Evolutionary conservation across 2,329 filamentous ascomycete genomes (phyloP).

Genomic region (Cladosporium sp.): DNA sequence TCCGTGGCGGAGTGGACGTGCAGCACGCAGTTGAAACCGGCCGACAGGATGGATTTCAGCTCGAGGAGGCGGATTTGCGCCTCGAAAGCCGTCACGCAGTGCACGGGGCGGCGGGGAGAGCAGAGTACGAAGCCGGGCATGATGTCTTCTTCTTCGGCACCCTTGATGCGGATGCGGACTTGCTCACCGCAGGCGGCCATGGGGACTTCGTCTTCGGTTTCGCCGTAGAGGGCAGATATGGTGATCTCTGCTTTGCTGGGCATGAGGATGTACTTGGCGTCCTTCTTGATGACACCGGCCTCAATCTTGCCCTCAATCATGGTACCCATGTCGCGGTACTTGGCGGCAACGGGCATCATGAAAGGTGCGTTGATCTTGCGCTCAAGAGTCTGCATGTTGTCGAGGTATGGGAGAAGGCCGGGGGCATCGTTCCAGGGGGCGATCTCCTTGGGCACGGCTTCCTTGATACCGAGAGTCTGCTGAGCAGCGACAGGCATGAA

Average conservation of each 20-base stretch:
- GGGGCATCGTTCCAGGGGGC: conserved; percentile 84
- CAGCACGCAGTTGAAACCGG: conserved; percentile 95
- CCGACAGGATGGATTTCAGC: conserved; percentile 86
- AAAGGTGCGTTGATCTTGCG: conserved; percentile 96
- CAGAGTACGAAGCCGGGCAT: conserved; percentile 93
- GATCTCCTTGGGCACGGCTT: conserved; percentile 70
- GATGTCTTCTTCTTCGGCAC: conserved; percentile 96
- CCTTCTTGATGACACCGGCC: conserved; percentile 89
- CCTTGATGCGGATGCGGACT: conserved; percentile 83
- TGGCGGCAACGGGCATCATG: conserved; percentile 97
- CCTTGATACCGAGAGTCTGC: conserved; percentile 79
- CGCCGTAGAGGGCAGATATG: conserved; percentile 82
- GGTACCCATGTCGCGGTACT: conserved; percentile 96
- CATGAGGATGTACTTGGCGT: conserved; percentile 85
- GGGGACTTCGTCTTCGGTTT: conserved; percentile 87
- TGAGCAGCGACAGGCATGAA: conserved; percentile 98
- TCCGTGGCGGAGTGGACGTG: conserved; percentile 97
- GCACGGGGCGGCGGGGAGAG: conserved; percentile 86
- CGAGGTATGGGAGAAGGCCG: conserved; percentile 91
- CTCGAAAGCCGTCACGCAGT: conserved; percentile 85
- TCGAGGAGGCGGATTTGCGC: conserved; percentile 95
- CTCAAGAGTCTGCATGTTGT: conserved; percentile 85
- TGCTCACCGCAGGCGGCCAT: conserved; percentile 89
- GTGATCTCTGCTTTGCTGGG: conserved; percentile 80
- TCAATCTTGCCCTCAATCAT: conserved; percentile 98